Evolutionary conservation across 2,329 filamentous ascomycete genomes (phyloP).

Genomic region (Furcasterigmium sp.): DNA sequence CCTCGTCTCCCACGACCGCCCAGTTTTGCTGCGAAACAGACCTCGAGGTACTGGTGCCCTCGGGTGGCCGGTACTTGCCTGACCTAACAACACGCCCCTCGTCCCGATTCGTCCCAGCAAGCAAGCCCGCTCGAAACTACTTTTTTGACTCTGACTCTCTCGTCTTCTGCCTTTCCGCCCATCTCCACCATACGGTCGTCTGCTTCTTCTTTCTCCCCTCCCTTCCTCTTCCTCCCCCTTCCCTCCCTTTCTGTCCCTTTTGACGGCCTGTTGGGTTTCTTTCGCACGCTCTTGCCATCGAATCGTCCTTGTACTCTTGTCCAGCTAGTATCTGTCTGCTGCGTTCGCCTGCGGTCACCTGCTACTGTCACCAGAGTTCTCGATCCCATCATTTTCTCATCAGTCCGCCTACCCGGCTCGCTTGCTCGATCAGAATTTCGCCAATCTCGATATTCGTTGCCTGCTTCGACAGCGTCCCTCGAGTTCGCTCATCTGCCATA

Average conservation of each 20-base stretch:
- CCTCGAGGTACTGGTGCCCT: background rate
- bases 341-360: background rate
- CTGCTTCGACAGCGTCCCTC: conserved; percentile 6
- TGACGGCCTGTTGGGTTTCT: conserved; percentile 4
- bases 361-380: conserved; percentile 3
- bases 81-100: background rate
- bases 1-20: background rate
- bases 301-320: conserved; percentile 1
- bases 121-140: conserved; percentile 1
- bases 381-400: background rate
- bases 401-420: conserved; percentile 6
- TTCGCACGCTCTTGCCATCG: conserved; percentile 1
- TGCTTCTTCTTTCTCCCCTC: conserved; percentile 19
- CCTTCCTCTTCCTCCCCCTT: conserved; percentile 6
- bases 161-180: conserved; percentile 4
- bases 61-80: background rate
- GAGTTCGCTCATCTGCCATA: conserved; percentile 6
- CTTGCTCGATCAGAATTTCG: conserved; percentile 7
- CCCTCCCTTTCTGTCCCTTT: conserved; percentile 2
- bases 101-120: background rate
- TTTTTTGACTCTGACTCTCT: conserved; percentile 4
- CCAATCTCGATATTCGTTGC: conserved; percentile 2
- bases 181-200: conserved; percentile 6
- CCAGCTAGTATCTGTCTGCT: background rate
- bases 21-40: background rate